Evolutionary conservation across 164 flowering plant species (phyloP).

Genomic region (Aristolochia contorta): DNA sequence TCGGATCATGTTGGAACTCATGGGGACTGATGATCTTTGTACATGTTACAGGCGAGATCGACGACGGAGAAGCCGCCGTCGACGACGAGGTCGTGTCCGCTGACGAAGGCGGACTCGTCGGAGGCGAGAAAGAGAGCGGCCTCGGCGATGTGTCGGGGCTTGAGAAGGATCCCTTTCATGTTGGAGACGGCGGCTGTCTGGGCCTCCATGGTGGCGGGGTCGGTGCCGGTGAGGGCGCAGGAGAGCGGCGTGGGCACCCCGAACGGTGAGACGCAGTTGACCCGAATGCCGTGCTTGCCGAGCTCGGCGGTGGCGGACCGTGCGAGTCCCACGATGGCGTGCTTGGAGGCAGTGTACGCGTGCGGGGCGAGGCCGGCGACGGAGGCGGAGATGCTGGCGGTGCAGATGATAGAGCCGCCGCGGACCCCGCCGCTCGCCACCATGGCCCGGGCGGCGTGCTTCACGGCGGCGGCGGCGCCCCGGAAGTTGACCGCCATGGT

Average conservation of each 20-base stretch:
- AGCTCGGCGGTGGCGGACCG: slow-evolving; percentile 13
- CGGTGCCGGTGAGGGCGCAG: slow-evolving; percentile 19
- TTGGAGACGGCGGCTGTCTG: background rate
- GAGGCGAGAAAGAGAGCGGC: slow-evolving; percentile 24
- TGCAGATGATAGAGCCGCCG: slow-evolving; percentile 25
- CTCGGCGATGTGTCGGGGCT: background rate
- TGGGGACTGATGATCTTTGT: too few species aligned
- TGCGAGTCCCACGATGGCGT: slow-evolving; percentile 21
- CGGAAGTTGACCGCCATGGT: slow-evolving; percentile 3
- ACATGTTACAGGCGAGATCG: background rate
- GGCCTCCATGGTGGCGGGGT: background rate
- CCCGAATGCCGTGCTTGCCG: slow-evolving; percentile 24
- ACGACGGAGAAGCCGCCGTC: slow-evolving; percentile 51
- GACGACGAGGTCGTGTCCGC: slow-evolving; percentile 57
- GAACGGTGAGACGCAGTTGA: slow-evolving; percentile 53
- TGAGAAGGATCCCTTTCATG: background rate
- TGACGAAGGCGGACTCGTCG: slow-evolving; percentile 55
- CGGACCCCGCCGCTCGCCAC: slow-evolving; percentile 3
- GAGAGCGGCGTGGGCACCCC: slow-evolving; percentile 54
- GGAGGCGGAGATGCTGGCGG: slow-evolving; percentile 15
- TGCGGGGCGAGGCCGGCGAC: slow-evolving; percentile 13
- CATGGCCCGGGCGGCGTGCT: slow-evolving; percentile 19
- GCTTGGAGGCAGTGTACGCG: slow-evolving; percentile 22
- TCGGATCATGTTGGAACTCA: too few species aligned
- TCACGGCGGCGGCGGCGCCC: background rate